These are phyloP conservation scores for Beauveria medogensis DNA, from an alignment of 2,329 filamentous ascomycete species.

Conservation along the genomic window DNA sequence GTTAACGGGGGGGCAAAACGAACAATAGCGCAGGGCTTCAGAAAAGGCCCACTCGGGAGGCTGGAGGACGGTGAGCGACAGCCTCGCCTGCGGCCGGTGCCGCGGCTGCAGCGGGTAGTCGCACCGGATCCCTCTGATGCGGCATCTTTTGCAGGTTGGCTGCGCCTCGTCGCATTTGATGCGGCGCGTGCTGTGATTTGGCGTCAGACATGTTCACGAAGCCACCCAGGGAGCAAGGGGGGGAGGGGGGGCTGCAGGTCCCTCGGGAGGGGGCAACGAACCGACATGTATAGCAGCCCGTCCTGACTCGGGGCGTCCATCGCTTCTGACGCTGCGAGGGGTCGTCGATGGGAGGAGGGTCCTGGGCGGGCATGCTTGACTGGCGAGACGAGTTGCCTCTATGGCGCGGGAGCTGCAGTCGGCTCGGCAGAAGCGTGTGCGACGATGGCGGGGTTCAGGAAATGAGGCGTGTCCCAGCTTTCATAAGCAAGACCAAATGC, in stretches of 20 bases:
- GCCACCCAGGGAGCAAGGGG: too few species aligned
- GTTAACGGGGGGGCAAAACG: background rate
- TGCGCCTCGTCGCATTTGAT: constrained; percentile 1
- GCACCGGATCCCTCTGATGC: background rate
- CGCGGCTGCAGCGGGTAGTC: background rate
- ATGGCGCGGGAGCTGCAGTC: background rate
- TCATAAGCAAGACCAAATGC: too few species aligned
- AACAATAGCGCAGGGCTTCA: background rate
- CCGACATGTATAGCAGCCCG: constrained; percentile 1
- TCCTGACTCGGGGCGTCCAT: background rate
- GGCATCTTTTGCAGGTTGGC: background rate
- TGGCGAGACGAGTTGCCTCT: background rate
- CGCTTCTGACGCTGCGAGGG: background rate
- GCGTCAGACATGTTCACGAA: background rate
- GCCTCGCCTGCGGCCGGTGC: background rate
- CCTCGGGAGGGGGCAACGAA: background rate
- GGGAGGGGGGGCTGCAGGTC: too few species aligned
- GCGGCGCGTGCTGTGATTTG: background rate
- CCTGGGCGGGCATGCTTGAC: background rate
- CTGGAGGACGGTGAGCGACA: background rate
- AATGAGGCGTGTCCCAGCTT: too few species aligned
- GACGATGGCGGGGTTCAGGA: too few species aligned
- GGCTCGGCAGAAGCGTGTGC: too few species aligned
- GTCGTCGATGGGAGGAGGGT: background rate
- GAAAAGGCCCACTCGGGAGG: constrained; percentile 2